phyloP scores from a whole-genome alignment of 2,329 filamentous ascomycete species.

The Fusarium sublunatum region DNA sequence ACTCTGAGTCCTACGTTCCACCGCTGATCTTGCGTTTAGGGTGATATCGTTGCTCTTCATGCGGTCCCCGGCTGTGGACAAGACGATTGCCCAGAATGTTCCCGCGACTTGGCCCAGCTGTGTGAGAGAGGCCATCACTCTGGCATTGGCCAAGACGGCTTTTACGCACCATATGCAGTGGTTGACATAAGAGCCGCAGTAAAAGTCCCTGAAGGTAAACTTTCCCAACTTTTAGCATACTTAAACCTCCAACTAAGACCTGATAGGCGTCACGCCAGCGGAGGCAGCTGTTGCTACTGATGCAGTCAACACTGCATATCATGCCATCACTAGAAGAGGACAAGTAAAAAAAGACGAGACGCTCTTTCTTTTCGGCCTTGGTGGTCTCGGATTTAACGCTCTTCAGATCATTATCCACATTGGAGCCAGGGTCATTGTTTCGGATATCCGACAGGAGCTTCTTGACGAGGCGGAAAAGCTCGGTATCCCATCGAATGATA shows the following conservation, averaged over 20 bases:
- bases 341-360: slow-evolving; percentile 27
- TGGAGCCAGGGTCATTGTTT: slow-evolving; percentile 32
- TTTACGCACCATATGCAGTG: slow-evolving; percentile 55
- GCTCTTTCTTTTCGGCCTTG: slow-evolving; percentile 34
- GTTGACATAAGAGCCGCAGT: slow-evolving; percentile 41
- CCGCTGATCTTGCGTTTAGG: not conserved
- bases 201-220: slow-evolving; percentile 23
- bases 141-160: slow-evolving; percentile 58
- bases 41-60: slow-evolving; percentile 39
- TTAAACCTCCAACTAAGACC: not conserved
- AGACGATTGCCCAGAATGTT: slow-evolving; percentile 50
- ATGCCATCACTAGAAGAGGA: slow-evolving; percentile 33
- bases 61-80: slow-evolving; percentile 32
- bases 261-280: slow-evolving; percentile 26
- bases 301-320: slow-evolving; percentile 38
- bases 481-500: slow-evolving; percentile 14
- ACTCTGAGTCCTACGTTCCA: accelerated
- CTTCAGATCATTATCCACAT: slow-evolving; percentile 32
- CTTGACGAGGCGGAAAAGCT: slow-evolving; percentile 31
- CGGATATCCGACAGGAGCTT: slow-evolving; percentile 31
- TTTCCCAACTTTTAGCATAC: not conserved
- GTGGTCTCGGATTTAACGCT: slow-evolving; percentile 35
- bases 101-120: slow-evolving; percentile 52
- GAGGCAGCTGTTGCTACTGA: slow-evolving; percentile 39
- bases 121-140: slow-evolving; percentile 54